Percentiles rank a stretch among this genome's conserved stretches.
phyloP scores from a whole-genome alignment of 169 alveolate species.

The Eimeria nieschulzi region DNA sequence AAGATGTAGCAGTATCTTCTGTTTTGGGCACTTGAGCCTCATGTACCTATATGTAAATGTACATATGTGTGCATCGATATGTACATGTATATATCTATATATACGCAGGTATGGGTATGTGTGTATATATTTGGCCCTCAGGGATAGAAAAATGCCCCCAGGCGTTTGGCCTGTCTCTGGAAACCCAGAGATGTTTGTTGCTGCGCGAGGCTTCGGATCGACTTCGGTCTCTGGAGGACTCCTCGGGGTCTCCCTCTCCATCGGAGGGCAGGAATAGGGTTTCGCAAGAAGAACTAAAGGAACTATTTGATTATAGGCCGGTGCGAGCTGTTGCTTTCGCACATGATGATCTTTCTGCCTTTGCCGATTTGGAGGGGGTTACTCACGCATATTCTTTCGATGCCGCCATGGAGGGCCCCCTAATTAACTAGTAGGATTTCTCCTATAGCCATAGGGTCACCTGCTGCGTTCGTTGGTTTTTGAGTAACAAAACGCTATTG shows the following conservation, averaged over 20 bases:
- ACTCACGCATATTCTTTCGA: slow-evolving; percentile 90
- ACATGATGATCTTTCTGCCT: slow-evolving; percentile 86
- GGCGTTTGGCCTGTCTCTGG: slow-evolving; percentile 70
- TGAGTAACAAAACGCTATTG: too few relatives aligned
- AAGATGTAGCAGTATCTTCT: too few relatives aligned
- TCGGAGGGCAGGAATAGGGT: slow-evolving; percentile 7
- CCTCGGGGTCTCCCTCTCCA: not conserved
- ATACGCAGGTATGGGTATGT: not conserved
- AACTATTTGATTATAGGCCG: slow-evolving; percentile 30
- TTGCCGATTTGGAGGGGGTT: slow-evolving; percentile 86
- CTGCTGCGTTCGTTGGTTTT: too few relatives aligned
- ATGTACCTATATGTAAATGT: too few relatives aligned
- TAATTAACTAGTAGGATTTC: slow-evolving; percentile 84
- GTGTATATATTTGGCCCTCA: too few relatives aligned
- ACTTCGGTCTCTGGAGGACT: slow-evolving; percentile 24
- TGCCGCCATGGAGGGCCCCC: slow-evolving; percentile 89
- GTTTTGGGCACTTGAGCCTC: too few relatives aligned
- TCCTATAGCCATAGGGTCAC: too few relatives aligned
- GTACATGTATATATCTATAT: too few relatives aligned
- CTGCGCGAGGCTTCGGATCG: slow-evolving; percentile 62
- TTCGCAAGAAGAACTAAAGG: not conserved
- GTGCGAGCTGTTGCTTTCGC: slow-evolving; percentile 80
- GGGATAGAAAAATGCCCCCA: slow-evolving; percentile 75
- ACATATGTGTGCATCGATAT: not conserved
- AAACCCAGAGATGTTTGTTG: slow-evolving; percentile 65